Base-by-base conservation (phyloP, 2,329 filamentous ascomycete species). In the Fusarium liriodendri region DNA sequence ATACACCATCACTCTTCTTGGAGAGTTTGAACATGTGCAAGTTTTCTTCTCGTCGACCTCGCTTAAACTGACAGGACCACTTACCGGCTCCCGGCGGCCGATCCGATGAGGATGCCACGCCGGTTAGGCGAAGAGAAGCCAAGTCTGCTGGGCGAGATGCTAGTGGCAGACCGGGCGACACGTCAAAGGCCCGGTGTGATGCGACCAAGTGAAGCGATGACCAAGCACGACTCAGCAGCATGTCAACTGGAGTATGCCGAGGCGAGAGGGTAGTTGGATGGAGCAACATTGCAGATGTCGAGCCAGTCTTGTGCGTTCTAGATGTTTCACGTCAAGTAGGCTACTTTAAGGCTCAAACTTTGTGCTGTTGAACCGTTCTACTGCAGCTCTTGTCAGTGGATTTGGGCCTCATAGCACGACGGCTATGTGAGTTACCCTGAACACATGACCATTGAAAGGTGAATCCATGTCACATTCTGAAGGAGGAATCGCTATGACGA, bases 191-290 rank as follows among this genome's bases (percentile, higher is more conserved):
- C n/a, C 8, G 27, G 22, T n/a, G 20, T 9, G 38, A 55, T 32
- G 27, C 16, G 33, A 32, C 37, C 11, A 9, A 25, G 50, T 40
- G 40, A n/a, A 18, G 38, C 54, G 58, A 47, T 62, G 20, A 18
- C 29, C 7, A n/a, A 32, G 37, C 62, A 71, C 50, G 67, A 64
- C 47, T 71, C 71, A 57, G 58, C 35, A 52, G 18, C 16, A 7
- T 11, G 11, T n/a, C 22, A 50, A 29, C 45, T 29, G 45, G 45
- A 47, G 22, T 10, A 16, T 16, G 7, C 14, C 22, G 16, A 45
- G 45, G 45, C 22, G 45, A 25, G 22, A 47, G 27, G 8, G 8
- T 29, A 29, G 27, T 29, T 18, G 10, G 58, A 61, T 45, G 29
- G 38, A 16, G 38, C 6, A 1, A 25, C 4, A 20, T 14, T 22